phyloP scores from a whole-genome alignment of 2,329 filamentous ascomycete species.

The Fusarium sublunatum region DNA sequence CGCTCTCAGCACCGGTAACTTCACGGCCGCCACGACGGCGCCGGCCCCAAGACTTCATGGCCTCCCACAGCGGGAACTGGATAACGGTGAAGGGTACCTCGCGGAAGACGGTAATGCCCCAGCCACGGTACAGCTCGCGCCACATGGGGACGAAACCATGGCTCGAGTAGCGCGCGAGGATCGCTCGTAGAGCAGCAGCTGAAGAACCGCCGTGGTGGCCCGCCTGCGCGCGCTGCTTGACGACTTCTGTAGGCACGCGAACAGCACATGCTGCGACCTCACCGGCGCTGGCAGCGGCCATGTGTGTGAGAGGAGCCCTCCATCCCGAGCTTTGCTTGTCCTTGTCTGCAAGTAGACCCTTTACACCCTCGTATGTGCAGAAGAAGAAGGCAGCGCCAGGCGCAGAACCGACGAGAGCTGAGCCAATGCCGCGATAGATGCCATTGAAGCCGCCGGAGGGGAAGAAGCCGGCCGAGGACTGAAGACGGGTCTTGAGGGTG shows the following conservation, averaged over 20 bases:
- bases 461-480: slow-evolving; percentile 82
- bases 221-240: slow-evolving; percentile 97
- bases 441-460: slow-evolving; percentile 87
- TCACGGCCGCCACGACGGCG: slow-evolving; percentile 54
- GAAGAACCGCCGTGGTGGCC: slow-evolving; percentile 80
- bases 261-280: slow-evolving; percentile 94
- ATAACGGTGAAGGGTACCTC: slow-evolving; percentile 98
- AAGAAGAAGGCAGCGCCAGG: slow-evolving; percentile 98
- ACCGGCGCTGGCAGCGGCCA: slow-evolving; percentile 85
- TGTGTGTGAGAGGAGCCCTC: slow-evolving; percentile 69
- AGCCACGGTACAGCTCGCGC: slow-evolving; percentile 89
- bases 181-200: slow-evolving; percentile 74
- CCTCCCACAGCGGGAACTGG: slow-evolving; percentile 97
- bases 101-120: slow-evolving; percentile 90
- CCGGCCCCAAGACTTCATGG: slow-evolving; percentile 79
- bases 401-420: slow-evolving; percentile 88
- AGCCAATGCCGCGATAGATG: slow-evolving; percentile 93
- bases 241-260: slow-evolving; percentile 92
- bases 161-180: slow-evolving; percentile 63
- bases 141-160: slow-evolving; percentile 70
- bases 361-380: slow-evolving; percentile 87
- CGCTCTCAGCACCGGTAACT: slow-evolving; percentile 81
- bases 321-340: slow-evolving; percentile 34
- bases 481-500: slow-evolving; percentile 97
- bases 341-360: slow-evolving; percentile 61